Base-by-base conservation (phyloP, 352 stramenopile genomes). In the Globisporangium camurandrum region DNA sequence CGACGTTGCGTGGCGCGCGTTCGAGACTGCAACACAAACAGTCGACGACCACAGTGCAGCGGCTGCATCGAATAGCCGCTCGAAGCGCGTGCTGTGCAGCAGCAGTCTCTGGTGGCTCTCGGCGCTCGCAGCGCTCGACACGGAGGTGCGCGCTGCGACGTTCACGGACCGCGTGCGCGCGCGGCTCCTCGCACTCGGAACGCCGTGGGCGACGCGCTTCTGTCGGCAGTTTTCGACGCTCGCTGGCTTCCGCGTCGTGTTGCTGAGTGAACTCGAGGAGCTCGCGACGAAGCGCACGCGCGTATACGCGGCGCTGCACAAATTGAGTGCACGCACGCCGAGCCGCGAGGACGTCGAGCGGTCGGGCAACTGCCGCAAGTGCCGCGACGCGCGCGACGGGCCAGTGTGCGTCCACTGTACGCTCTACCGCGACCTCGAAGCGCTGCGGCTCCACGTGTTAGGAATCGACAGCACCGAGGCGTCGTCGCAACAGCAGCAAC, bases 301-400 rank as follows among this genome's bases (percentile, higher is more conserved):
- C 0, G 44, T 87, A 5, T 69, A 65, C 44, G 40, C 51, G 3
- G 71, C 64, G 16, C 57, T 89, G n/a, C 19, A 54, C n/a, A 24
- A 30, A 0, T 55, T 84, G 38, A 87, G 78, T 50, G 37, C 67
- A 0, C 49, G 31, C 1, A 55, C 47, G 3, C 75, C 74, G 2
- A 69, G 61, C 9, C 62, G 66, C 11, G 48, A 66, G 11, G 71
- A 88, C 20, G 60, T 88, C 22, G 67, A 72, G 51, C 50, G 71
- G 3, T 86, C 78, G 4, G 81, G 78, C 16, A 90, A 90, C 49
- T 90, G 78, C 39, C 54, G 51, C 0, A 71, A 76, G 40, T 90
- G 78, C 40, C 73, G 78, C 0, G 72, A 90, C 24, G 61, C 54
- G 0, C 69, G 75, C 19, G 64, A 69, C 14, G 81, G 81, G 1